phyloP scores from a whole-genome alignment of 192 early-diverging fungal genomes.

The Funneliformis mosseae region DNA sequence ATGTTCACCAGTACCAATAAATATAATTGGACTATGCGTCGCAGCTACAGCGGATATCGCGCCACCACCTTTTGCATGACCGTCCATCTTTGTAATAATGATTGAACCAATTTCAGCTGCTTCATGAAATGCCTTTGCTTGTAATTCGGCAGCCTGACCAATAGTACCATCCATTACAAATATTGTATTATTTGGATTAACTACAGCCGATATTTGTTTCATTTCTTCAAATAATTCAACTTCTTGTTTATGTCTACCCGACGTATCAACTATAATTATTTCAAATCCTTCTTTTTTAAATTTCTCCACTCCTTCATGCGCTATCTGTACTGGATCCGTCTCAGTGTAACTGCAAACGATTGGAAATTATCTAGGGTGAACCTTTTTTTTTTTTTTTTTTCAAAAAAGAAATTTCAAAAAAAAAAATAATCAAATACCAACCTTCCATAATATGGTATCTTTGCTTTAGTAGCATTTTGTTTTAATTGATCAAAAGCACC shows the following conservation, averaged over 20 bases:
- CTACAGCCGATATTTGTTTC: constrained; percentile 87
- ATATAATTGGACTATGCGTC: constrained; percentile 89
- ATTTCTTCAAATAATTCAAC: constrained; percentile 94
- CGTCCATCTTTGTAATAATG: constrained; percentile 98
- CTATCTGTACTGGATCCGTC: constrained; percentile 89
- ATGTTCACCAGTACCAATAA: constrained; percentile 97
- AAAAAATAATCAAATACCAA: constrained; percentile 18
- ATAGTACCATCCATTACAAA: constrained; percentile 99
- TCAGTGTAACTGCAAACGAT: constrained; percentile 77
- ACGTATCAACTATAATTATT: constrained; percentile 98
- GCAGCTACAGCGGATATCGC: constrained; percentile 98
- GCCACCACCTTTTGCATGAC: constrained; percentile 98
- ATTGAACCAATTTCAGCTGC: constrained; percentile 93
- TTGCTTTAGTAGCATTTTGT: constrained; percentile 97
- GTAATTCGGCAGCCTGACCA: constrained; percentile 93
- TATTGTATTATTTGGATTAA: constrained; percentile 86
- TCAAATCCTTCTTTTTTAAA: constrained; percentile 94
- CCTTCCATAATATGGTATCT: constrained; percentile 93
- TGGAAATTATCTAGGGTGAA: not conserved
- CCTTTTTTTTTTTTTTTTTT: not conserved
- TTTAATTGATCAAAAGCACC: constrained; percentile 99
- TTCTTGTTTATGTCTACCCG: constrained; percentile 95
- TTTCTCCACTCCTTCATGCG: constrained; percentile 88
- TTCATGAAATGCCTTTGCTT: constrained; percentile 91
- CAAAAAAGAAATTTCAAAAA: not conserved